Conservation (phyloP, 1,284 basidiomycete species). For the Cutaneotrichosporon sp. region DNA sequence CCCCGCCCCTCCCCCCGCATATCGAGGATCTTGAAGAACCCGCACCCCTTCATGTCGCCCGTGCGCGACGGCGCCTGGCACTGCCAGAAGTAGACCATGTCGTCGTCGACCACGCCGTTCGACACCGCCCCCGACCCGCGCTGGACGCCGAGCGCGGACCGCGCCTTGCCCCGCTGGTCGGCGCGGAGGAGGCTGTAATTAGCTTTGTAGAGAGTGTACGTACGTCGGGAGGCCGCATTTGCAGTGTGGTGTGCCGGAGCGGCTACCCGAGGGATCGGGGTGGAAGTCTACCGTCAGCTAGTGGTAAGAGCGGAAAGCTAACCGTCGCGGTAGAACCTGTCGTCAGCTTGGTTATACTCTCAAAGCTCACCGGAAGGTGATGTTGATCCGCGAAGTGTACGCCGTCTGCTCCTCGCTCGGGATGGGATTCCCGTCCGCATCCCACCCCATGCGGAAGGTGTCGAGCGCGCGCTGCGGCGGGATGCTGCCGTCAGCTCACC, state of each 20-base stretch:
- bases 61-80: conserved; percentile 78
- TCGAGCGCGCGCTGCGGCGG: conserved; percentile 76
- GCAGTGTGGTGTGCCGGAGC: conserved; percentile 60
- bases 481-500: conserved; percentile 52
- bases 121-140: neutral
- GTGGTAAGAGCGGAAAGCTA: conserved; percentile 3
- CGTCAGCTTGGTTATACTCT: conserved; percentile 4
- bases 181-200: conserved; percentile 48
- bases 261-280: conserved; percentile 54
- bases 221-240: conserved; percentile 73
- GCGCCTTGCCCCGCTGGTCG: conserved; percentile 54
- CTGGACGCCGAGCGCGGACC: conserved; percentile 12
- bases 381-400: conserved; percentile 77
- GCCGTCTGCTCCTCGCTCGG: conserved; percentile 42
- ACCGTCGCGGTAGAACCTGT: conserved; percentile 45
- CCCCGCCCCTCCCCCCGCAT: conserved; percentile 68
- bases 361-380: conserved; percentile 67
- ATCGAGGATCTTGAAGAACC: conserved; percentile 77
- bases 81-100: conserved; percentile 76
- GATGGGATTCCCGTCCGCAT: conserved; percentile 30
- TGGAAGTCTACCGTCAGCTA: conserved; percentile 69
- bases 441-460: conserved; percentile 66
- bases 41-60: conserved; percentile 78
- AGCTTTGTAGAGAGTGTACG: conserved; percentile 19
- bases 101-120: conserved; percentile 34